These are phyloP conservation scores for Quercus robur DNA, from an alignment of 306 rosid genomes.

Conservation along the genomic window DNA sequence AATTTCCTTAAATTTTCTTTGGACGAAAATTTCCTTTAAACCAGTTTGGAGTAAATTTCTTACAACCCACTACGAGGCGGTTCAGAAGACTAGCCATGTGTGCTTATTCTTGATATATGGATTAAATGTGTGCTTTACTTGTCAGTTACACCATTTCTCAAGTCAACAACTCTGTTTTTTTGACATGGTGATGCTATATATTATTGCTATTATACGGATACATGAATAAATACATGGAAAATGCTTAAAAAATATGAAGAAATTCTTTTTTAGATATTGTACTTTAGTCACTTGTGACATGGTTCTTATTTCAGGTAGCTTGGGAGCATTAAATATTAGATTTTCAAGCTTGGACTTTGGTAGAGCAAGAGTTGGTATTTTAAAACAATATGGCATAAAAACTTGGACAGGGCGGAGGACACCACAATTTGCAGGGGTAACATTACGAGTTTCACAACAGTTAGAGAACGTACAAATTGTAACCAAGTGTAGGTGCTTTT, in stretches of 20 bases:
- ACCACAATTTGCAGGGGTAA: conserved; percentile 35
- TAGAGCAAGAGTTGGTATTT: conserved; percentile 33
- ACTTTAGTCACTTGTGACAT: not conserved
- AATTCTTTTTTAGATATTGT: conserved; percentile 3
- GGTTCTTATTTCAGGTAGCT: conserved; percentile 53
- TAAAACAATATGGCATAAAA: conserved; percentile 40
- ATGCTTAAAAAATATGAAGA: not conserved
- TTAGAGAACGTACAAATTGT: conserved; percentile 27
- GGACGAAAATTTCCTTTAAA: no score
- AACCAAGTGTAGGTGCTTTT: conserved; percentile 44
- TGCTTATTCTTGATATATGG: not conserved
- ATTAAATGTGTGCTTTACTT: not conserved
- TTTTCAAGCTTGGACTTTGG: conserved; percentile 39
- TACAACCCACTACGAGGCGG: no score
- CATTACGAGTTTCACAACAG: conserved; percentile 24
- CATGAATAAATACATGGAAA: not conserved
- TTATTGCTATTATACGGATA: not conserved
- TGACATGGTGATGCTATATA: not conserved
- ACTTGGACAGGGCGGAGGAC: conserved; percentile 50
- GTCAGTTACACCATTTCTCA: not conserved
- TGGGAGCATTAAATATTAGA: conserved; percentile 46
- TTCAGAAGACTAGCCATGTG: not conserved
- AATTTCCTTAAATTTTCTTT: not conserved
- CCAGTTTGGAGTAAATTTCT: no score
- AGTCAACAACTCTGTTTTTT: not conserved